Base-by-base conservation (phyloP, 169 alveolate genomes). In the Eimeria zaria region DNA sequence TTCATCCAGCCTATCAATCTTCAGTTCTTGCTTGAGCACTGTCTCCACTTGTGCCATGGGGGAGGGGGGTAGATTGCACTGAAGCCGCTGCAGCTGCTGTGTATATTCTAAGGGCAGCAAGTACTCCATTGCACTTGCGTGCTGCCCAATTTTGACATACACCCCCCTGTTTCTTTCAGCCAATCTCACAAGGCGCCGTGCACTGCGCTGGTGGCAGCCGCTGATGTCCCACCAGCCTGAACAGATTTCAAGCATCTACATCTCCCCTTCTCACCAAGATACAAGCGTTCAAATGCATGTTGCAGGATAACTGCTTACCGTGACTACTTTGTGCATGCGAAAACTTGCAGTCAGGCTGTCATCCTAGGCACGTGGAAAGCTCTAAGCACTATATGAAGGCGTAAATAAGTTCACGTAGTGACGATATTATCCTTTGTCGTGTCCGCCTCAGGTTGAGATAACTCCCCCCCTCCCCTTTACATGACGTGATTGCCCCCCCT, bases 71-170 rank as follows among this genome's bases (percentile, higher is more conserved):
- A 97, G 97, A 33, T 92, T 95, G 91, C 97, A 73, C 84, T 91
- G 96, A 33, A 95, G 89, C 53, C 46, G 97, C 92, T 92, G 89
- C 83, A 98, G 96, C 36, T 97, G 95, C 33, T 98, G 97, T 58
- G 97, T 84, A 93, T 98, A 98, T 48, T 96, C 98, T 39, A 87
- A 16, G 27, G 98, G 98, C 41, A 97, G 62, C 73, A 98, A 93
- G 89, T 96, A 88, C 33, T 89, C 96, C 96, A 98, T 67, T 36
- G 97, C 89, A 14, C 97, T 97, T 5, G 97, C 91, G 69, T 97
- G 97, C 96, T 98, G 97, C 24, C 98, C 98, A 22, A 98, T 41
- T 83, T 98, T 98, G 46, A 98, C 96, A 95, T 97, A 98, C 46
- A 97, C 95, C 46, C 98, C 98, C 5, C 98, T 96, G 96, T 98